These are phyloP conservation scores for Cladosporium oxysporum DNA, from an alignment of 2,329 filamentous ascomycete genomes.

Conservation along the genomic window DNA sequence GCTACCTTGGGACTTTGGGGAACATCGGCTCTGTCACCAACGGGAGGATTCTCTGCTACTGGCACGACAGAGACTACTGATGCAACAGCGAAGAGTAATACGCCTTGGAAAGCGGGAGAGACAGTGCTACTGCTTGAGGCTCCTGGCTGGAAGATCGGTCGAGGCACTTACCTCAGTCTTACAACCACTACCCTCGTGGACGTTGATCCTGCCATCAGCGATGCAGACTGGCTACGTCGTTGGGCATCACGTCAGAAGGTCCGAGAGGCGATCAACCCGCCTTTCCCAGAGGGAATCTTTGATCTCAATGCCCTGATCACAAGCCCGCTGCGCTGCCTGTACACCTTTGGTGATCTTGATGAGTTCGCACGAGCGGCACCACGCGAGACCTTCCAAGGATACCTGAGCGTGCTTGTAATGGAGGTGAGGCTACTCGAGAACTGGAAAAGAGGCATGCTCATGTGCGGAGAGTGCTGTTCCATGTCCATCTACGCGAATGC, in stretches of 20 bases:
- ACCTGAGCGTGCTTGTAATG: constrained; percentile 47
- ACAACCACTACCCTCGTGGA: constrained; percentile 53
- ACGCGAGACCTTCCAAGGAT: constrained; percentile 44
- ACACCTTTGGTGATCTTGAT: constrained; percentile 49
- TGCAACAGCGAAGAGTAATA: constrained; percentile 20
- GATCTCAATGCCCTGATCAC: constrained; percentile 27
- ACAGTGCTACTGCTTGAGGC: constrained; percentile 35
- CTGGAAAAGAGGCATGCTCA: constrained; percentile 47
- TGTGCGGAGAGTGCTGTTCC: constrained; percentile 54
- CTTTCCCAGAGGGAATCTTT: constrained; percentile 45
- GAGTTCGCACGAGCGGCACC: constrained; percentile 41
- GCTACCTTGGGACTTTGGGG: constrained; percentile 58
- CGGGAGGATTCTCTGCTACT: constrained; percentile 14
- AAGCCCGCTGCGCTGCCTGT: constrained; percentile 40
- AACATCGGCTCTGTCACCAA: constrained; percentile 43
- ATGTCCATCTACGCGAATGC: constrained; percentile 57
- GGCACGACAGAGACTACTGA: not conserved
- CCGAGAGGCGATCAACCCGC: constrained; percentile 53
- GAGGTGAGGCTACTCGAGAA: constrained; percentile 44
- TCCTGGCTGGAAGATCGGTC: constrained; percentile 35
- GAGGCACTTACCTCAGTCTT: constrained; percentile 39
- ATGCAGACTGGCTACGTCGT: constrained; percentile 56
- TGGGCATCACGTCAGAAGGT: constrained; percentile 52
- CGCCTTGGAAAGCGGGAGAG: constrained; percentile 34
- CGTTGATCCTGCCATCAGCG: constrained; percentile 56